Evolutionary conservation across 768 basidiomycete species (phyloP).

Genomic region (Phylloporus sp.): DNA sequence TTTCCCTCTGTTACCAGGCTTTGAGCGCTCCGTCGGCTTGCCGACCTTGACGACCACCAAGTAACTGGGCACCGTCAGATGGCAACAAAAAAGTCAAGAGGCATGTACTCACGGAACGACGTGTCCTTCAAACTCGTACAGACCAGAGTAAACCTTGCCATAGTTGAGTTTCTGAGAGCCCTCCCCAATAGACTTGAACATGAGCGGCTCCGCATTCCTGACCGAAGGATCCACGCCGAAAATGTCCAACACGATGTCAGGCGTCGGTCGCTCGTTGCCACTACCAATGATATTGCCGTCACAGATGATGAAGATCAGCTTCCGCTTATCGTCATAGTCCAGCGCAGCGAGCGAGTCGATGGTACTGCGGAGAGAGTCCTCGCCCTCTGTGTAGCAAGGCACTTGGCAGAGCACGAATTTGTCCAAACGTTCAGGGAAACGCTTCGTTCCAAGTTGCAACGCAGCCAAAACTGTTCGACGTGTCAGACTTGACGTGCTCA

Average conservation of each 20-base stretch:
- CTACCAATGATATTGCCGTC: slow-evolving; percentile 69
- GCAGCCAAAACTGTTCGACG: slow-evolving; percentile 52
- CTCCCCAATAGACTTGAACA: slow-evolving; percentile 66
- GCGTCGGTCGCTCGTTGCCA: slow-evolving; percentile 63
- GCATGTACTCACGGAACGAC: slow-evolving; percentile 51
- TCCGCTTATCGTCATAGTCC: slow-evolving; percentile 68
- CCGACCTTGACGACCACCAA: slow-evolving; percentile 62
- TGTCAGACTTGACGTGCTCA: slow-evolving; percentile 9
- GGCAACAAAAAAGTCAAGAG: not conserved
- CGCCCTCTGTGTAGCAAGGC: slow-evolving; percentile 69
- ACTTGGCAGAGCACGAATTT: slow-evolving; percentile 68
- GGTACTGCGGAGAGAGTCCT: slow-evolving; percentile 62
- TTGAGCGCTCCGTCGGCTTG: slow-evolving; percentile 60
- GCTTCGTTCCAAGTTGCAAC: slow-evolving; percentile 54
- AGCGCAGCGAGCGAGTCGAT: slow-evolving; percentile 62
- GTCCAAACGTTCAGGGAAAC: slow-evolving; percentile 60
- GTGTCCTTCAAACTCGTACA: slow-evolving; percentile 68
- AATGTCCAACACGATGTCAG: slow-evolving; percentile 61
- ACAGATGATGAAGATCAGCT: slow-evolving; percentile 60
- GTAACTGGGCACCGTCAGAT: slow-evolving; percentile 36
- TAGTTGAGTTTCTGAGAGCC: slow-evolving; percentile 65
- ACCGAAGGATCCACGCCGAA: slow-evolving; percentile 61
- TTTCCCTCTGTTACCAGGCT: slow-evolving; percentile 64
- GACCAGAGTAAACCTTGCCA: slow-evolving; percentile 63
- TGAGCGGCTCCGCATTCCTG: slow-evolving; percentile 56